Conservation (phyloP, 2,329 filamentous ascomycete species). For the Cladosporium sp. region DNA sequence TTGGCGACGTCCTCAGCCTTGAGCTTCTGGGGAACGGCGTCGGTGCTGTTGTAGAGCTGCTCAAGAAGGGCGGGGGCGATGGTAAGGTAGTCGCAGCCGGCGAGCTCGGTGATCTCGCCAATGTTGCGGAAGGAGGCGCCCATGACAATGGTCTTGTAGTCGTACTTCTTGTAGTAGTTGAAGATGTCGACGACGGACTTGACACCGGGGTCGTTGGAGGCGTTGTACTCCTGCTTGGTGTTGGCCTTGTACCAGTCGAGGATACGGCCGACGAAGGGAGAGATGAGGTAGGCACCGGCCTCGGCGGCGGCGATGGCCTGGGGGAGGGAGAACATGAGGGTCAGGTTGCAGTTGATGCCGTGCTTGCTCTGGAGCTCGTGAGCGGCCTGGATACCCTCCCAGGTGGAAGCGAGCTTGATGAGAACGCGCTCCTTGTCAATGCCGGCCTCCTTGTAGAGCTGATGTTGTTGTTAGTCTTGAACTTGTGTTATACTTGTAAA, state of each 20-base stretch:
- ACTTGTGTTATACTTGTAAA: neutral
- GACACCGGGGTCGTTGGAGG: slow-evolving; percentile 93
- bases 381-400: slow-evolving; percentile 99
- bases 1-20: slow-evolving; percentile 65
- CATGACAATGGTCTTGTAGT: slow-evolving; percentile 99
- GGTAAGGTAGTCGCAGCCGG: slow-evolving; percentile 97
- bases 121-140: slow-evolving; percentile 95
- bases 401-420: slow-evolving; percentile 99
- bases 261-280: slow-evolving; percentile 97
- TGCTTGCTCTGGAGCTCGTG: slow-evolving; percentile 95
- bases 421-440: slow-evolving; percentile 92
- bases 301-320: slow-evolving; percentile 97
- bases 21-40: slow-evolving; percentile 88
- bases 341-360: slow-evolving; percentile 97
- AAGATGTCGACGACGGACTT: slow-evolving; percentile 90
- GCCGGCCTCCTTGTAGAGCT: slow-evolving; percentile 93
- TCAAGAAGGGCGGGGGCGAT: slow-evolving; percentile 95
- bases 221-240: slow-evolving; percentile 88
- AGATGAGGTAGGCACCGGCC: slow-evolving; percentile 95
- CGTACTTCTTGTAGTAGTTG: slow-evolving; percentile 99
- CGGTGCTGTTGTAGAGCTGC: slow-evolving; percentile 83
- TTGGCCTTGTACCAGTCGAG: slow-evolving; percentile 99
- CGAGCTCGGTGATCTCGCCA: slow-evolving; percentile 97
- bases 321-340: slow-evolving; percentile 93
- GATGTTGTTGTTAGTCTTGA: slow-evolving; percentile 33